A percentile compares a stretch with the other conserved stretches of the same genome.
Conservation (phyloP, 352 stramenopile species). For the Pythium vanterpoolii region DNA sequence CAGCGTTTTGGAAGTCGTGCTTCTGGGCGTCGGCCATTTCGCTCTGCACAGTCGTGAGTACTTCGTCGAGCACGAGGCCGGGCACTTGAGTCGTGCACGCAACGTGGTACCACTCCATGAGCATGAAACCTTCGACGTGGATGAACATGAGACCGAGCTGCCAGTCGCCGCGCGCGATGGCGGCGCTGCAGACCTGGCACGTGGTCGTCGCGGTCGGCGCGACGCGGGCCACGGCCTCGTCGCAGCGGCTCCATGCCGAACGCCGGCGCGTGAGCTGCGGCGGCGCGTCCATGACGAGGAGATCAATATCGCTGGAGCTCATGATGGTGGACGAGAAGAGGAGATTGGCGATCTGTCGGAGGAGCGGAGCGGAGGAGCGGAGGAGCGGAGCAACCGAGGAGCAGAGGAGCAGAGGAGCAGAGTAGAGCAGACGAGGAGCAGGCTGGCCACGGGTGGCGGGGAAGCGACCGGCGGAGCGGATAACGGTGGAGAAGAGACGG, state of each 20-base stretch:
- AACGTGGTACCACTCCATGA: slow-evolving; percentile 85
- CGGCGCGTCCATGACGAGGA: slow-evolving; percentile 45
- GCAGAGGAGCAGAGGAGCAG: not conserved
- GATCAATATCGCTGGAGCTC: slow-evolving; percentile 12
- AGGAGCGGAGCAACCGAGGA: not conserved
- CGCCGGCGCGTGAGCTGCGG: slow-evolving; percentile 41
- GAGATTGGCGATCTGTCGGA: no score
- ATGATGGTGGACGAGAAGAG: slow-evolving; percentile 8
- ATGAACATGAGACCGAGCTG: slow-evolving; percentile 84
- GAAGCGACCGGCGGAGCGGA: not conserved
- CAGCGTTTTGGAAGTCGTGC: slow-evolving; percentile 39
- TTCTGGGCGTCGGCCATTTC: slow-evolving; percentile 61
- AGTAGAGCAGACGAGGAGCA: not conserved
- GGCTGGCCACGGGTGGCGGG: not conserved
- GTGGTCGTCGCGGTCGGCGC: slow-evolving; percentile 73
- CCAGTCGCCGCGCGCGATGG: slow-evolving; percentile 62
- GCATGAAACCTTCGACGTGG: slow-evolving; percentile 84
- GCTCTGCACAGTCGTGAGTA: slow-evolving; percentile 57
- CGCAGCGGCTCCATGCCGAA: slow-evolving; percentile 72
- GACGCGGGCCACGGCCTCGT: slow-evolving; percentile 73
- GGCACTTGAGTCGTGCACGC: slow-evolving; percentile 54
- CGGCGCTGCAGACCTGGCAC: slow-evolving; percentile 65
- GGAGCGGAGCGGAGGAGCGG: not conserved
- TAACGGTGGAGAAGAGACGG: slow-evolving; percentile 17
- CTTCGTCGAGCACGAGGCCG: slow-evolving; percentile 39